These are phyloP conservation scores for Helenozyma baotianmanensis DNA, from an alignment of 805 yeast genomes.

Conservation along the genomic window DNA sequence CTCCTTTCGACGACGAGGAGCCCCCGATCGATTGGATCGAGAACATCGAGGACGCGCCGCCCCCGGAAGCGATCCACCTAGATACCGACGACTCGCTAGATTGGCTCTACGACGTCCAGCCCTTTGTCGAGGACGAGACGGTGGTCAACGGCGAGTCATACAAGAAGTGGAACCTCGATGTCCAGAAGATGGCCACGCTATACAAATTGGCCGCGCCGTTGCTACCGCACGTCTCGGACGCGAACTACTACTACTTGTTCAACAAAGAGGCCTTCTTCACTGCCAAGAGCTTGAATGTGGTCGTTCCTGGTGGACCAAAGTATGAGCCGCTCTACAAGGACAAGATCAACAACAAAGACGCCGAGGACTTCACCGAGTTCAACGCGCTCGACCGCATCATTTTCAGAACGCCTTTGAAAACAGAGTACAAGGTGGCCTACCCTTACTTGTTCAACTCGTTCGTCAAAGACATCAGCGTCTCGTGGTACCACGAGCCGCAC, in stretches of 20 bases:
- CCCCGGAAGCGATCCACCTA: slow-evolving; percentile 64
- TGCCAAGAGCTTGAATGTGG: slow-evolving; percentile 82
- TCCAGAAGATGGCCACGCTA: slow-evolving; percentile 59
- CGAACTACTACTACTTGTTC: slow-evolving; percentile 65
- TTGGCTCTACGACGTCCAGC: slow-evolving; percentile 80
- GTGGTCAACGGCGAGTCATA: slow-evolving; percentile 76
- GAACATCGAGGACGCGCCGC: slow-evolving; percentile 66
- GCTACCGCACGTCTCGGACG: slow-evolving; percentile 51
- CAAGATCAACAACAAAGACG: slow-evolving; percentile 48
- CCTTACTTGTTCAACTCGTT: slow-evolving; percentile 81
- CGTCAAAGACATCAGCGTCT: slow-evolving; percentile 58
- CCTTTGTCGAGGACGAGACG: slow-evolving; percentile 53
- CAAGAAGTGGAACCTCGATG: slow-evolving; percentile 60
- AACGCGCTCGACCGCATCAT: slow-evolving; percentile 85
- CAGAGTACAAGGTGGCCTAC: slow-evolving; percentile 83
- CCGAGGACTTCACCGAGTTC: slow-evolving; percentile 83
- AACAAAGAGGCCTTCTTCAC: slow-evolving; percentile 79
- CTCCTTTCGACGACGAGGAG: slow-evolving; percentile 97
- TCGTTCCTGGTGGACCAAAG: slow-evolving; percentile 94
- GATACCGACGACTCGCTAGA: slow-evolving; percentile 58
- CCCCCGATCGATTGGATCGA: slow-evolving; percentile 86
- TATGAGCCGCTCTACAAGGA: slow-evolving; percentile 82
- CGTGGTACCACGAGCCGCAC: slow-evolving; percentile 63
- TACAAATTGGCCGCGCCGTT: slow-evolving; percentile 70
- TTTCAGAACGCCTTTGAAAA: slow-evolving; percentile 67